These are phyloP conservation scores for Ophiostoma ulmi DNA, from an alignment of 2,329 filamentous ascomycete genomes.

Conservation along the genomic window DNA sequence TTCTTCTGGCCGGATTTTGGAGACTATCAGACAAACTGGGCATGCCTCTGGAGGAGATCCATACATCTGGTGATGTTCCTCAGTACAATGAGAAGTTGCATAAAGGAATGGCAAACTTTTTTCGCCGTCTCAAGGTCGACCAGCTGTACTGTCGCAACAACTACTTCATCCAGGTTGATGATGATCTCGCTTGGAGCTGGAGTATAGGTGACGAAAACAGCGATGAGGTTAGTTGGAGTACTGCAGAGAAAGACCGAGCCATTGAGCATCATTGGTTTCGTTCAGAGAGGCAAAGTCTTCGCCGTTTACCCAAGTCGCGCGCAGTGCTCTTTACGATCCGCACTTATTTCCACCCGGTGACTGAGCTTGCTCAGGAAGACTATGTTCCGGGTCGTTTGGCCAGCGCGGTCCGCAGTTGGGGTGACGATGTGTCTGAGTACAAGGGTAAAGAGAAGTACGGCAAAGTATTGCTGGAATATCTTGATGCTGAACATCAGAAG, in stretches of 20 bases:
- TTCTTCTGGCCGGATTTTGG: conserved; percentile 11
- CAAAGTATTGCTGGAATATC: background rate
- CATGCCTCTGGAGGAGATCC: conserved; percentile 13
- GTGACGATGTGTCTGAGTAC: conserved; percentile 14
- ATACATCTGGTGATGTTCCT: conserved; percentile 8
- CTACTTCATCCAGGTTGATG: conserved; percentile 15
- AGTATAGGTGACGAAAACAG: conserved; percentile 14
- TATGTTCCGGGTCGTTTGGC: conserved; percentile 9
- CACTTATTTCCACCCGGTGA: conserved; percentile 6
- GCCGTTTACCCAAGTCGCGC: background rate
- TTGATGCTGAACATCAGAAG: conserved; percentile 5
- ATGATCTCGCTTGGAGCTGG: conserved; percentile 14
- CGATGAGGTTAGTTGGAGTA: conserved; percentile 11
- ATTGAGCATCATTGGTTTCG: conserved; percentile 14
- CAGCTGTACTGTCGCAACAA: conserved; percentile 12
- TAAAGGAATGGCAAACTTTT: conserved; percentile 13
- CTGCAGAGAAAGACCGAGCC: conserved; percentile 14
- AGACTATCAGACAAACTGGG: conserved; percentile 12
- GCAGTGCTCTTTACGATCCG: conserved; percentile 8
- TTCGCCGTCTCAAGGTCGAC: conserved; percentile 1
- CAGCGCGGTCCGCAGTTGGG: conserved; percentile 12
- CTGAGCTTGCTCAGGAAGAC: conserved; percentile 6
- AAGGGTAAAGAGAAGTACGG: conserved; percentile 15
- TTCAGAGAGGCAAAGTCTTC: background rate
- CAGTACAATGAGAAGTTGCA: conserved; percentile 17